Conservation (phyloP, 2,329 filamentous ascomycete species). For the Aspergillus japonicus region DNA sequence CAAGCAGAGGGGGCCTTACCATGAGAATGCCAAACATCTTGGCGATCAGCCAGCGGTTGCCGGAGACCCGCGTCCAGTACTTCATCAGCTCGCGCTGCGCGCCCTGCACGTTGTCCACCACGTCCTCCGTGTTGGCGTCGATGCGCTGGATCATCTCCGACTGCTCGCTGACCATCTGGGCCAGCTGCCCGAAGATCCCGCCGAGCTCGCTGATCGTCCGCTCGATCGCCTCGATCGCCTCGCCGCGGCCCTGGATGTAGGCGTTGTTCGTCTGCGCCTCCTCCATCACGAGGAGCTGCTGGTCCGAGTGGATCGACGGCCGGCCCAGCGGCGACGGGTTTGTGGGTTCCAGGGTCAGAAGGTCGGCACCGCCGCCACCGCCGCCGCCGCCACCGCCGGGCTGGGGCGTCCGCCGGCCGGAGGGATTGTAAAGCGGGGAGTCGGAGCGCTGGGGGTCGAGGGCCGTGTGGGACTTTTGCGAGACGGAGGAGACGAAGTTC, state of each 20-base stretch:
- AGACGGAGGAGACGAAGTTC: constrained; percentile 91
- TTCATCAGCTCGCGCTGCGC: constrained; percentile 93
- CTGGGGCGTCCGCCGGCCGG: constrained; percentile 65
- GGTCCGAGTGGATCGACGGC: constrained; percentile 65
- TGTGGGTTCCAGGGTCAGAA: constrained; percentile 76
- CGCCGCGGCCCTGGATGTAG: constrained; percentile 90
- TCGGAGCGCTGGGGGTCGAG: constrained; percentile 70
- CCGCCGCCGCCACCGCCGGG: constrained; percentile 43
- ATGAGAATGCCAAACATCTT: constrained; percentile 81
- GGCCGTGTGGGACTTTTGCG: constrained; percentile 66
- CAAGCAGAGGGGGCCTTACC: constrained; percentile 39
- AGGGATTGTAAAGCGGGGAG: constrained; percentile 82
- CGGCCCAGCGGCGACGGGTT: constrained; percentile 49
- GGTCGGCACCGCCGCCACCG: constrained; percentile 55
- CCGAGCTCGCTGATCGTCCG: constrained; percentile 91
- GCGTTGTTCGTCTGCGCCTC: constrained; percentile 80
- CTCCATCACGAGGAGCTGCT: constrained; percentile 90
- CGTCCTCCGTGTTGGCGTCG: constrained; percentile 95
- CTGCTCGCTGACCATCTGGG: constrained; percentile 95
- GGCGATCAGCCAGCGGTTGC: constrained; percentile 92
- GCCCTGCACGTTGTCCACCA: constrained; percentile 97
- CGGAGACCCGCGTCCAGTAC: constrained; percentile 91
- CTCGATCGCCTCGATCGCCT: constrained; percentile 96
- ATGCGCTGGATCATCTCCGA: constrained; percentile 97
- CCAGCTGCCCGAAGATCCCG: constrained; percentile 88